phyloP scores from a whole-genome alignment of 345 rosid genomes.

The Citrus australasica region DNA sequence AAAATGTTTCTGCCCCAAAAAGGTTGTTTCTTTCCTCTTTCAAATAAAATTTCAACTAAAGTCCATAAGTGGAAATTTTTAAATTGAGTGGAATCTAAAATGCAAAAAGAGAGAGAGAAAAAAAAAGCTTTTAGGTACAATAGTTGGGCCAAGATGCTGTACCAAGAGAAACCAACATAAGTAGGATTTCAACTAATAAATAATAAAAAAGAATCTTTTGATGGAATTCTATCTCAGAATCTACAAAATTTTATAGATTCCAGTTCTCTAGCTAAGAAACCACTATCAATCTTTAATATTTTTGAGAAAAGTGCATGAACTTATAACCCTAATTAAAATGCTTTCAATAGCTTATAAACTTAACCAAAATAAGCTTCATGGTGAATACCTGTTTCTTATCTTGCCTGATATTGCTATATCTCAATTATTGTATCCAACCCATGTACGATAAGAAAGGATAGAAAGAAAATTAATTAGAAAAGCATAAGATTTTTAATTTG shows the following conservation, averaged over 20 bases:
- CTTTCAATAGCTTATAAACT: background rate
- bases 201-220: conserved; percentile 10
- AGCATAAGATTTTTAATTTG: too few species aligned
- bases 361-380: too few species aligned
- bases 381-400: too few species aligned
- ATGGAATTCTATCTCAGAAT: conserved; percentile 34
- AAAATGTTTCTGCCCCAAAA: background rate
- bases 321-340: background rate
- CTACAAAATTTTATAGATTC: background rate
- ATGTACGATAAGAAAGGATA: too few species aligned
- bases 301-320: background rate
- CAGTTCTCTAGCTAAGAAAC: background rate
- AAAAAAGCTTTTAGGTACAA: background rate
- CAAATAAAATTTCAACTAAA: background rate
- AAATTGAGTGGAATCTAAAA: background rate
- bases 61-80: background rate
- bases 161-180: conserved; percentile 10
- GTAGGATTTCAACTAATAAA: conserved; percentile 1
- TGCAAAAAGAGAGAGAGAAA: too few species aligned
- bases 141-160: background rate
- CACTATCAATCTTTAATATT: background rate
- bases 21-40: background rate
- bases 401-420: too few species aligned
- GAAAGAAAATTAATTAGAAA: too few species aligned
- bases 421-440: too few species aligned